Evolutionary conservation across 2,329 filamentous ascomycete species (phyloP).

Genomic region (Trichoderma sp.): DNA sequence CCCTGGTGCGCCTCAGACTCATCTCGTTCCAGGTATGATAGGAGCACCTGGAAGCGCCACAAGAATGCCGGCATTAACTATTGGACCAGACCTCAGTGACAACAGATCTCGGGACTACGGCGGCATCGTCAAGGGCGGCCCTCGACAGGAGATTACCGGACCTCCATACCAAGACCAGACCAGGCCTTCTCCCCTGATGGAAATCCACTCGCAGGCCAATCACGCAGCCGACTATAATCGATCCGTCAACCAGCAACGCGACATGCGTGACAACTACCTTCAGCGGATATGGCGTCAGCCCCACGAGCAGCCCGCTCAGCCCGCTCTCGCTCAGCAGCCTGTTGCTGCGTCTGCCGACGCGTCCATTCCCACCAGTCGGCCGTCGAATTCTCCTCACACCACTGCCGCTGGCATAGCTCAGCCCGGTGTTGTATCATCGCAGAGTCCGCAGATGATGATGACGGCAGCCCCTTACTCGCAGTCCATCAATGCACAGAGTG

Average conservation of each 20-base stretch:
- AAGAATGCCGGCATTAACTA: slow-evolving; percentile 81
- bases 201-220: slow-evolving; percentile 82
- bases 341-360: slow-evolving; percentile 46
- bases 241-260: slow-evolving; percentile 75
- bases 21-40: slow-evolving; percentile 71
- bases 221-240: slow-evolving; percentile 93
- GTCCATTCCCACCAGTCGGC: slow-evolving; percentile 51
- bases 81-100: slow-evolving; percentile 76
- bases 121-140: slow-evolving; percentile 72
- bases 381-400: slow-evolving; percentile 60
- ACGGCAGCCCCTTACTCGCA: slow-evolving; percentile 67
- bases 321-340: slow-evolving; percentile 45
- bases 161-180: slow-evolving; percentile 86
- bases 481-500: slow-evolving; percentile 69
- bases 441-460: slow-evolving; percentile 69
- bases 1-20: slow-evolving; percentile 66
- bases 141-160: slow-evolving; percentile 86
- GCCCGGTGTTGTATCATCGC: slow-evolving; percentile 59
- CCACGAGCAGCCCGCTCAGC: slow-evolving; percentile 70
- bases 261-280: slow-evolving; percentile 76
- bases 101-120: slow-evolving; percentile 79
- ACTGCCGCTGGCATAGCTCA: slow-evolving; percentile 57
- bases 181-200: slow-evolving; percentile 71
- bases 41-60: slow-evolving; percentile 65
- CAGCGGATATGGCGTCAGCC: slow-evolving; percentile 80